Evolutionary conservation across 2,329 filamentous ascomycete species (phyloP).

Genomic region (Exophiala alcalophila): DNA sequence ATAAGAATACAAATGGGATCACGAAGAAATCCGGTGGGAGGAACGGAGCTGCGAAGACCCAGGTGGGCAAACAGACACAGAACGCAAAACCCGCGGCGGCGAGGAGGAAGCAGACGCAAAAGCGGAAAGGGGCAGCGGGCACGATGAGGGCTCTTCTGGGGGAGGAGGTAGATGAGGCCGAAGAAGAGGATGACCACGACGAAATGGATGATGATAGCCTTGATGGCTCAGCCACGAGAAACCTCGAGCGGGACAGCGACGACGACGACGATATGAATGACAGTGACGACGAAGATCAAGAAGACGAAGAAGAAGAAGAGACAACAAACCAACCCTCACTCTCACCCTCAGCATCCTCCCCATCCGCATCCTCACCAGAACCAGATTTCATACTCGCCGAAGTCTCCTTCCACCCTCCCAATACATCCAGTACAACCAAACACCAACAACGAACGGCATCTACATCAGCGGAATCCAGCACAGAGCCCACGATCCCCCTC

Average conservation of each 20-base stretch:
- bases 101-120: constrained; percentile 4
- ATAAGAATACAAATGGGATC: not conserved
- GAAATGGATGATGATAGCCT: constrained; percentile 1
- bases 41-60: not conserved
- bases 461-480: no score
- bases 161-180: constrained; percentile 12
- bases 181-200: constrained; percentile 8
- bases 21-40: not conserved
- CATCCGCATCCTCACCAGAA: constrained; percentile 37
- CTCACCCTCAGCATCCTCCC: constrained; percentile 7
- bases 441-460: no score
- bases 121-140: constrained; percentile 7
- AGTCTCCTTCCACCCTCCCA: constrained; percentile 37
- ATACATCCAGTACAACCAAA: constrained; percentile 27
- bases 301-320: constrained; percentile 12
- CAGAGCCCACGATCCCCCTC: constrained; percentile 59
- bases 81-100: not conserved
- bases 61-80: not conserved
- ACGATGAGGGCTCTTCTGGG: constrained; percentile 16
- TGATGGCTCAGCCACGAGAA: not conserved
- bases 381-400: constrained; percentile 50
- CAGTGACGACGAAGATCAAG: constrained; percentile 1
- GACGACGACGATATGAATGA: not conserved
- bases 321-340: constrained; percentile 11
- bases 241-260: constrained; percentile 3